Evolutionary conservation across 441 rosid species (phyloP), one percentile per base, ranked within the genome.

Genomic region (Eutrema salsugineum): DNA sequence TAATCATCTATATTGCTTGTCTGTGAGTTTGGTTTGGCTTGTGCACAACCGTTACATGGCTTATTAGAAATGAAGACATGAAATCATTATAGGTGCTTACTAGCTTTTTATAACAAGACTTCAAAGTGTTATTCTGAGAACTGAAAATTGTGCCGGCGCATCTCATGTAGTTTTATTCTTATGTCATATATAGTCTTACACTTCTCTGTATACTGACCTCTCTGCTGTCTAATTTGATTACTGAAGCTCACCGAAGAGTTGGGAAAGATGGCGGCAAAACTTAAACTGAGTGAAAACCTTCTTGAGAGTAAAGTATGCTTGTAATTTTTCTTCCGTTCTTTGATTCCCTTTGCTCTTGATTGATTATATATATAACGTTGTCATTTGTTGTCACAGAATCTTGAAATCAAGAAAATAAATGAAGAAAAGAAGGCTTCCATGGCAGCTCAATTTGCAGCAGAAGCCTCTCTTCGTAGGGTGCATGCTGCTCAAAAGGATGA

Each of bases 381-480:
- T 20, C 3, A 53, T 64, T n/a, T 56, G 63, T 60, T 43, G 47
- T 69, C 61, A 67, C 88, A 93, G 98, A 91, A 91, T 81, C 91
- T 93, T 77, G 98, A 93, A 78, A 89, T 93, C 66, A 93, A 91
- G 86, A 93, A 88, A 82, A 85, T 91, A 65, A 91, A 91, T 58
- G 99, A 94, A 85, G 99, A 94, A 75, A 91, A 90, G 89, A 94
- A 83, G 81, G 97, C 99, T 51, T 91, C 93, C 68, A 87, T 91
- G 97, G 97, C 99, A 70, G 99, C 99, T 72, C 99, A 94, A 80
- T 94, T 91, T 90, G 99, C 97, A 14, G 99, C 97, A 73, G 97
- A 94, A 87, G 97, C 99, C 47, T 87, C 97, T 69, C 90, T 94
- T 68, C 88, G 99, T 62, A 88, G 97, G 80, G 97, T 94, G 77